Evolutionary conservation across 228 moss, liverwort and hornwort species (phyloP).

Genomic region (Sphagnum fallax): DNA sequence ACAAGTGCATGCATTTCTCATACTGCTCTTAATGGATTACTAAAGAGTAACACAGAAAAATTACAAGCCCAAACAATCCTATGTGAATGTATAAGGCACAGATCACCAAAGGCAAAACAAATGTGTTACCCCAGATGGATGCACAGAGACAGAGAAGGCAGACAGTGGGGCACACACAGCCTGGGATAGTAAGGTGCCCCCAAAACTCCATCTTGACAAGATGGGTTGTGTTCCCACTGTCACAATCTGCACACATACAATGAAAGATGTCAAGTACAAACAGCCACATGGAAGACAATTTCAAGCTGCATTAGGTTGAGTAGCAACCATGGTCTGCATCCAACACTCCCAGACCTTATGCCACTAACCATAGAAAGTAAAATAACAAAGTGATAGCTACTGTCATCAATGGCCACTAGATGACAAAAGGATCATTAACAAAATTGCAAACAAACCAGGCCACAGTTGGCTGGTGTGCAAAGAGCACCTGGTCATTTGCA

Average conservation of each 20-base stretch:
- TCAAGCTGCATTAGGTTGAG: not conserved
- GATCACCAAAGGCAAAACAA: not conserved
- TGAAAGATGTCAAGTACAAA: not conserved
- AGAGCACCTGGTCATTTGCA: conserved; percentile 33
- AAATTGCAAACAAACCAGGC: not conserved
- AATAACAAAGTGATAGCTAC: not conserved
- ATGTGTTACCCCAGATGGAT: conserved; percentile 31
- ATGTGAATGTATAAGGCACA: too few species aligned
- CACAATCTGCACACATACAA: conserved; percentile 28
- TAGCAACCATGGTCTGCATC: not conserved
- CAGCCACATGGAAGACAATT: not conserved
- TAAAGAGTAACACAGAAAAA: too few species aligned
- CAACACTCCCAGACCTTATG: not conserved
- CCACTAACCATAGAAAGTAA: not conserved
- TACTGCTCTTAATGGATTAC: too few species aligned
- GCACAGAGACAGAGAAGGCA: conserved; percentile 40
- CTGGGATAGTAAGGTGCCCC: conserved; percentile 45
- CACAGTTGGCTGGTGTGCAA: not conserved
- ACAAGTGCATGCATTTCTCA: too few species aligned
- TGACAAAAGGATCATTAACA: not conserved
- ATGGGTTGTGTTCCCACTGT: conserved; percentile 43
- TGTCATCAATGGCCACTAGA: not conserved
- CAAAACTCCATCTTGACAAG: conserved; percentile 48
- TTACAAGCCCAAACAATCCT: too few species aligned
- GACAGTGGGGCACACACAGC: conserved; percentile 36